Evolutionary conservation across 192 early-diverging fungal species (phyloP).

Genomic region (Phlyctochytrium bullatum): DNA sequence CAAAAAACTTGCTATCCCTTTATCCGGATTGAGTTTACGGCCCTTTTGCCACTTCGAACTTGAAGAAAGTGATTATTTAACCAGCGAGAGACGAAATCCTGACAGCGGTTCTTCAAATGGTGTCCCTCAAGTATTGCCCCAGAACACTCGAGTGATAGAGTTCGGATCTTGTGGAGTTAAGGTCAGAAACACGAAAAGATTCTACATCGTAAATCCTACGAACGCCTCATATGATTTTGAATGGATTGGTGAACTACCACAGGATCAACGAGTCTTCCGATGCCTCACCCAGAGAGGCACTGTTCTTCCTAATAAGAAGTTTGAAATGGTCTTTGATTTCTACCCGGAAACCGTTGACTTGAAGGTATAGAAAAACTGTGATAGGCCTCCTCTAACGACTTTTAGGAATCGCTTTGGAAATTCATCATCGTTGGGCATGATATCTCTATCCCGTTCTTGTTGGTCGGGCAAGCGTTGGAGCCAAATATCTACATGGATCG

Average conservation of each 20-base stretch:
- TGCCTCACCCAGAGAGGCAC: constrained; percentile 49
- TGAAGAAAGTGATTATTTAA: constrained; percentile 56
- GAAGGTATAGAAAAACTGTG: constrained; percentile 47
- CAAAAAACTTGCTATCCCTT: constrained; percentile 36
- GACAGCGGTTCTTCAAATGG: constrained; percentile 38
- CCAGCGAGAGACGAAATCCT: constrained; percentile 38
- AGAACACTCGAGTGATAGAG: constrained; percentile 52
- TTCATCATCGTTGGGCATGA: constrained; percentile 46
- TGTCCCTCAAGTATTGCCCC: constrained; percentile 40
- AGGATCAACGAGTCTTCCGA: constrained; percentile 41
- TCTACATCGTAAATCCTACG: constrained; percentile 62
- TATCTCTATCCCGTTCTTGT: constrained; percentile 51
- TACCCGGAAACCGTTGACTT: constrained; percentile 50
- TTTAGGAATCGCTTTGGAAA: constrained; percentile 55
- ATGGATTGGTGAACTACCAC: constrained; percentile 32
- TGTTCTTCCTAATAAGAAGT: constrained; percentile 50
- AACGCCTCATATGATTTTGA: constrained; percentile 46
- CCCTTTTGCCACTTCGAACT: constrained; percentile 68
- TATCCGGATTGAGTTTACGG: constrained; percentile 43
- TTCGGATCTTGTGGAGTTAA: constrained; percentile 55
- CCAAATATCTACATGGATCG: constrained; percentile 57
- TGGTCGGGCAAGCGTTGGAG: constrained; percentile 55
- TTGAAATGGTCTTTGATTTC: constrained; percentile 58
- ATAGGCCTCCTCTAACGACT: background rate
- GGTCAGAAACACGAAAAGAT: constrained; percentile 51